Conservation (phyloP, 805 yeast genomes). For the Clavispora santaluciae region DNA sequence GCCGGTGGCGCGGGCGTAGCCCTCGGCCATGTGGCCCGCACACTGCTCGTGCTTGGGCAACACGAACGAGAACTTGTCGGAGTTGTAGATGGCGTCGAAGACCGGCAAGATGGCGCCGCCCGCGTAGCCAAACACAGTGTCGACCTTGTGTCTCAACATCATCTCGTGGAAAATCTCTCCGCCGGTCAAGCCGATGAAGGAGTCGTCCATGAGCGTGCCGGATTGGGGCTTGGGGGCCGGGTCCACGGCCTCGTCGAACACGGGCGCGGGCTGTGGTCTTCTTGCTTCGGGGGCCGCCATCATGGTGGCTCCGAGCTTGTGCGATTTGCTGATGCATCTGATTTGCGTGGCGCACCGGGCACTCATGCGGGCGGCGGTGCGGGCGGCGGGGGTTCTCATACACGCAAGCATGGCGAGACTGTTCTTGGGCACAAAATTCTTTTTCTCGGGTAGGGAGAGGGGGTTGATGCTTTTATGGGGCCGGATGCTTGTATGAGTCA, state of each 20-base stretch:
- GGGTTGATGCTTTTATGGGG: background rate
- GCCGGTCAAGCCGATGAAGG: conserved; percentile 94
- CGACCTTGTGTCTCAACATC: conserved; percentile 96
- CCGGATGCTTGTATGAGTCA: background rate
- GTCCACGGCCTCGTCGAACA: conserved; percentile 38
- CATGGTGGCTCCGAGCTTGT: conserved; percentile 26
- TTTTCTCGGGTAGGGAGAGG: background rate
- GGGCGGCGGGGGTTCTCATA: conserved; percentile 10
- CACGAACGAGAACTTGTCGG: conserved; percentile 82
- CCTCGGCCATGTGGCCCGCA: conserved; percentile 99
- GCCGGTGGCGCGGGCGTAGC: conserved; percentile 93
- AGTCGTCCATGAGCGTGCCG: conserved; percentile 57
- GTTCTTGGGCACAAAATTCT: background rate
- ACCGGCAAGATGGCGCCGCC: conserved; percentile 99
- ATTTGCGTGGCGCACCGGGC: conserved; percentile 13
- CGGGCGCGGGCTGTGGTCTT: conserved; percentile 46
- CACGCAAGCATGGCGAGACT: conserved; percentile 12
- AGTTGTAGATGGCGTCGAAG: conserved; percentile 92
- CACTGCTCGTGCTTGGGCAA: conserved; percentile 98
- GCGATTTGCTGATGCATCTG: conserved; percentile 29
- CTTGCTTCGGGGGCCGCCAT: conserved; percentile 14
- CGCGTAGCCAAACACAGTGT: conserved; percentile 95
- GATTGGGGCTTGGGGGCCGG: conserved; percentile 2
- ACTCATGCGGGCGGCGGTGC: conserved; percentile 8
- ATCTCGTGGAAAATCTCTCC: conserved; percentile 98